Percentiles rank a stretch among this genome's conserved stretches.
phyloP scores from a whole-genome alignment of 306 rosid genomes.

The Mucuna pruriens region DNA sequence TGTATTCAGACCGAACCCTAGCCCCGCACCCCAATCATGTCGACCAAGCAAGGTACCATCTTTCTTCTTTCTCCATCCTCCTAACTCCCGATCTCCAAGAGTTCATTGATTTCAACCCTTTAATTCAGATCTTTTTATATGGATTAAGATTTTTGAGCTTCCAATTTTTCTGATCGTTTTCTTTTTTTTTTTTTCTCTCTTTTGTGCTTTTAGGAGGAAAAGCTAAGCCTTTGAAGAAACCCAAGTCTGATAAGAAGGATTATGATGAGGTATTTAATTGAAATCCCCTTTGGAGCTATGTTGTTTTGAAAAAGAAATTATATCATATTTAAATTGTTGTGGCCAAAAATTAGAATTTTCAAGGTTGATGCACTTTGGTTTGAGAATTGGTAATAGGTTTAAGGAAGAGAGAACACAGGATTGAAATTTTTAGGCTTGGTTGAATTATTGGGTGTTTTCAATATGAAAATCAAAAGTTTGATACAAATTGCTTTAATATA shows the following conservation, averaged over 20 bases:
- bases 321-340: not conserved
- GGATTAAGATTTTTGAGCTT: not conserved
- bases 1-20: slow-evolving; percentile 48
- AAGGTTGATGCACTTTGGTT: not conserved
- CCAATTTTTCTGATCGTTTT: not conserved
- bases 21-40: slow-evolving; percentile 64
- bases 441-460: not conserved
- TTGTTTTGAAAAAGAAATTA: not conserved
- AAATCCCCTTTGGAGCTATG: not conserved
- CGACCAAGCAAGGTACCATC: slow-evolving; percentile 79
- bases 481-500: not conserved
- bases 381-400: not conserved
- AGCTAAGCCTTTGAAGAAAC: slow-evolving; percentile 97
- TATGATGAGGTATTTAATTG: slow-evolving; percentile 74
- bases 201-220: slow-evolving; percentile 69
- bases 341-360: not conserved
- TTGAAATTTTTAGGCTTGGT: not conserved
- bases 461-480: not conserved
- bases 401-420: not conserved
- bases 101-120: slow-evolving; percentile 14
- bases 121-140: not conserved
- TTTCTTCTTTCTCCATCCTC: not conserved
- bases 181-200: not conserved
- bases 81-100: not conserved
- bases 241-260: slow-evolving; percentile 84